Conservation (phyloP, 805 yeast species). For the Wickerhamiella australiensis region DNA sequence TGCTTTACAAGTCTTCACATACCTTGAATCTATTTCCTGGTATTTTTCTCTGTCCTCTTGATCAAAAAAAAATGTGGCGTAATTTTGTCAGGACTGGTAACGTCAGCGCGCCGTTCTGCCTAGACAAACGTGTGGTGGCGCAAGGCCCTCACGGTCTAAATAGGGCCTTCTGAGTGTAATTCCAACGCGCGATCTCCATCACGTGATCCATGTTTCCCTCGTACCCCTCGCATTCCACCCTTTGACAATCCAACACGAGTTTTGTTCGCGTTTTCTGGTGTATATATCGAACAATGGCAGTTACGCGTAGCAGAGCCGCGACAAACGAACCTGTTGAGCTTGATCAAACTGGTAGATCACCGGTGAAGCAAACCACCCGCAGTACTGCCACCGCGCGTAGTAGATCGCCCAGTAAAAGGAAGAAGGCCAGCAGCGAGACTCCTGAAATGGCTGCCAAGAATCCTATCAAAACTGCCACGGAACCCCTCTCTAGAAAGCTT, state of each 20-base stretch:
- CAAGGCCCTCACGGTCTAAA: too few species aligned
- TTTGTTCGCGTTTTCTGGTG: not conserved
- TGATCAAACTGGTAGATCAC: not conserved
- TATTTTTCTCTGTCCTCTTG: too few species aligned
- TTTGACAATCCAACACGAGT: not conserved
- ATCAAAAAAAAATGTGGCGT: too few species aligned
- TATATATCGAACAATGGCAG: constrained; percentile 1
- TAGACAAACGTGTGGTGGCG: too few species aligned
- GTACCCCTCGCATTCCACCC: not conserved
- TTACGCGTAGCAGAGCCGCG: constrained; percentile 6
- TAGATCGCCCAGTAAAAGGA: not conserved
- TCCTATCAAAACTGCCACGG: too few species aligned
- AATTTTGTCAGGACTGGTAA: too few species aligned
- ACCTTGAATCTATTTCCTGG: too few species aligned
- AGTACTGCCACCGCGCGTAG: not conserved
- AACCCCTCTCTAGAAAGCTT: constrained; percentile 3
- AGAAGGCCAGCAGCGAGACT: not conserved
- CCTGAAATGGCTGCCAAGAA: not conserved
- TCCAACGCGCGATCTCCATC: too few species aligned
- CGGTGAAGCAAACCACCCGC: not conserved
- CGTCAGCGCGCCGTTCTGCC: too few species aligned
- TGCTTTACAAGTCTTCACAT: too few species aligned
- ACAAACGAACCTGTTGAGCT: not conserved
- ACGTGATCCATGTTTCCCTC: too few species aligned
- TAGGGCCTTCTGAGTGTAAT: too few species aligned